Conservation (phyloP, 768 basidiomycete genomes). For the Brasilioporus rufonigricans region DNA sequence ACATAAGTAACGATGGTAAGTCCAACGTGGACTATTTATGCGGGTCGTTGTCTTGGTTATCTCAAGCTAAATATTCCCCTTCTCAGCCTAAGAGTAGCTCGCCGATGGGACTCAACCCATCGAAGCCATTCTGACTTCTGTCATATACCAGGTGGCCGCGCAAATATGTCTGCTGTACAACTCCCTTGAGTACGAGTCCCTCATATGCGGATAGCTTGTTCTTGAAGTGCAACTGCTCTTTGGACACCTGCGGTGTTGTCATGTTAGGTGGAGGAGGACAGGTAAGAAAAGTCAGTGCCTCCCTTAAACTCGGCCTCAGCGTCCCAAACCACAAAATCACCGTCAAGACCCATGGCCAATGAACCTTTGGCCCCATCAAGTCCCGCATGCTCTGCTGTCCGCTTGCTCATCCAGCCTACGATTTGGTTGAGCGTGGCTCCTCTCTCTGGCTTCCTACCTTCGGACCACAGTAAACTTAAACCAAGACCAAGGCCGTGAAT, state of each 20-base stretch:
- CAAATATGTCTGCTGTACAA: slow-evolving; percentile 77
- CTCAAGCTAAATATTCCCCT: too few species aligned
- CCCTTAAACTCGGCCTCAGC: slow-evolving; percentile 48
- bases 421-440: slow-evolving; percentile 60
- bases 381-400: slow-evolving; percentile 79
- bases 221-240: slow-evolving; percentile 78
- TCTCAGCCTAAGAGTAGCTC: slow-evolving; percentile 32
- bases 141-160: slow-evolving; percentile 72
- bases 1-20: too few species aligned
- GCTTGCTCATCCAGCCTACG: slow-evolving; percentile 70
- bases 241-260: slow-evolving; percentile 56
- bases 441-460: slow-evolving; percentile 51
- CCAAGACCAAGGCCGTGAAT: slow-evolving; percentile 91
- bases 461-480: slow-evolving; percentile 86
- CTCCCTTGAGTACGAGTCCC: slow-evolving; percentile 66
- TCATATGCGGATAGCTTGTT: slow-evolving; percentile 93
- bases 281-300: slow-evolving; percentile 3
- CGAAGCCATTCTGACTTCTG: slow-evolving; percentile 32
- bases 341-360: slow-evolving; percentile 73
- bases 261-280: slow-evolving; percentile 6
- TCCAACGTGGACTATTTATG: too few species aligned
- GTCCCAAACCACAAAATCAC: slow-evolving; percentile 86
- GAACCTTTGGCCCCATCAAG: slow-evolving; percentile 68
- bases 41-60: too few species aligned
- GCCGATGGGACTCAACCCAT: slow-evolving; percentile 35